Evolutionary conservation across 2,329 filamentous ascomycete species (phyloP), one percentile per base, ranked within the genome.

Genomic region (Spiromastix sp.): DNA sequence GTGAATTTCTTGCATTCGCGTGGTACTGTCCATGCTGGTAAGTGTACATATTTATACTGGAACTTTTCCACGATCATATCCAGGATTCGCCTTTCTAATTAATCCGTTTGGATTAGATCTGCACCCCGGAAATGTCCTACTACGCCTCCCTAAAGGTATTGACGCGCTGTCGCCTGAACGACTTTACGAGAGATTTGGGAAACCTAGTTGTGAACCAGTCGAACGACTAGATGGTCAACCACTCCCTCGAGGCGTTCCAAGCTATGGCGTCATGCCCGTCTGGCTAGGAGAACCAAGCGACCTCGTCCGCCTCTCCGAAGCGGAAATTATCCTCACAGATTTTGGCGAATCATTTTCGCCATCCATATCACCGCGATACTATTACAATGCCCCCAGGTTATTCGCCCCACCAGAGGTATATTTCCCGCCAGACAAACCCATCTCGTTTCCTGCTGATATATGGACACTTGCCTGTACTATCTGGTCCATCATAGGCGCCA

Each of bases 391-490:
- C 9, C 41, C 32, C 9, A 16, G 16, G 19, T 13, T 32, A 3
- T 15, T 35, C 11, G 22, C 24, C 28, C 41, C 43, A 13, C 43
- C 41, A 3, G 36, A 43, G 29, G 15, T 26, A 4, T 20, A 29
- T 4, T 42, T 42, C 18, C 25, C 24, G 10, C 40, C 27, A 8
- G 11, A 32, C 2, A 32, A 35, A n/a, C 20, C 34, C 4, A 12
- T 38, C 3, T 40, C 38, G 2, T 43, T 38, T 13, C 24, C 38
- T 5, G 6, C 21, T 13, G 41, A 43, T 21, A 38, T 44, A 10
- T 60, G 55, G 56, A 57, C 50, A 21, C 46, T 60, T 3, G 48
- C 45, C 1, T 59, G 54, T 33, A 33, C 43, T 0, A 52, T 59
- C n/a, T 60, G 48, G 38, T 48, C 40, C 21, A 39, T 59, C 2